Evolutionary conservation across 352 stramenopile genomes (phyloP).

Genomic region (Phytophthora ohioensis): DNA sequence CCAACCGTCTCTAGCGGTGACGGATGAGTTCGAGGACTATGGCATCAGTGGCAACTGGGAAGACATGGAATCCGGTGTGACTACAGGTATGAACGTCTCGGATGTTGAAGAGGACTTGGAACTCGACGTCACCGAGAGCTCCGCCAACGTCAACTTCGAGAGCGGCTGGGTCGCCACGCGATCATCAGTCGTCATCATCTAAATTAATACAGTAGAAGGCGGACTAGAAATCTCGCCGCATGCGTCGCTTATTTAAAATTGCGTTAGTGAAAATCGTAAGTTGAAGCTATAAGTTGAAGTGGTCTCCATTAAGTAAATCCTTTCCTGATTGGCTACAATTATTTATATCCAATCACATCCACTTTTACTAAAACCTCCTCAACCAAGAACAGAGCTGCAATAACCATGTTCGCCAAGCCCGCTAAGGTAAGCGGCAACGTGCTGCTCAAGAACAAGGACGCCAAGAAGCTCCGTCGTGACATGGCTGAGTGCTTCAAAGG

Average conservation of each 20-base stretch:
- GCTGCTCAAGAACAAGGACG: conserved; percentile 87
- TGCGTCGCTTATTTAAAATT: conserved; percentile 31
- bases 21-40: conserved; percentile 46
- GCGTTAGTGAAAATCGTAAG: background rate
- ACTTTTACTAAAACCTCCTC: background rate
- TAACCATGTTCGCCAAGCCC: conserved; percentile 82
- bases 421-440: conserved; percentile 81
- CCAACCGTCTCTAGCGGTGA: conserved; percentile 35
- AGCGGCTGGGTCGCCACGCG: conserved; percentile 16
- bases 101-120: conserved; percentile 34
- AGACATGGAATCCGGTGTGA: conserved; percentile 31
- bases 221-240: background rate
- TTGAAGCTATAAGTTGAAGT: conserved; percentile 11
- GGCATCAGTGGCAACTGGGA: conserved; percentile 37
- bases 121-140: conserved; percentile 14
- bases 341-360: conserved; percentile 4
- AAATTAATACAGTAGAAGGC: conserved; percentile 22
- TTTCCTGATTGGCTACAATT: background rate
- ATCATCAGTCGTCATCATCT: conserved; percentile 42
- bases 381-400: background rate
- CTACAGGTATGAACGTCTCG: conserved; percentile 12
- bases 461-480: conserved; percentile 86
- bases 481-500: conserved; percentile 44
- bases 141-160: conserved; percentile 28
- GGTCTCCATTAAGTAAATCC: conserved; percentile 1